Evolutionary conservation across 2,329 filamentous ascomycete genomes (phyloP).

Genomic region (Ustilaginoidea virens): DNA sequence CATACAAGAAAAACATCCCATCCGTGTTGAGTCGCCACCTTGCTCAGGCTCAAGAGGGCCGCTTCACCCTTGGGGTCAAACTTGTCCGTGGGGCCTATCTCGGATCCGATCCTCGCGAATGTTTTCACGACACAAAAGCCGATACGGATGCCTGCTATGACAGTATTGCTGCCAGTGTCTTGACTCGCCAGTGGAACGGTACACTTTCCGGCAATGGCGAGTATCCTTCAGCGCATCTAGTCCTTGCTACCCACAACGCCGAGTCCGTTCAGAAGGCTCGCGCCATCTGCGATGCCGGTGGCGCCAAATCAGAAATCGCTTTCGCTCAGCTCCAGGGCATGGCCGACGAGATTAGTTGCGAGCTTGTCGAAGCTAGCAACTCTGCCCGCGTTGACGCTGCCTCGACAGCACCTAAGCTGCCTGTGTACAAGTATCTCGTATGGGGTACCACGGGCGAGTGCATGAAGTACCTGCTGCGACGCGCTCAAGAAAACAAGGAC

Average conservation of each 20-base stretch:
- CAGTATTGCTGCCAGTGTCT: slow-evolving; percentile 48
- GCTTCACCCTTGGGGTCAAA: slow-evolving; percentile 58
- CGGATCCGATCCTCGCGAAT: slow-evolving; percentile 49
- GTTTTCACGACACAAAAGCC: slow-evolving; percentile 58
- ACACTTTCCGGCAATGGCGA: slow-evolving; percentile 19
- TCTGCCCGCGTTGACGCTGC: slow-evolving; percentile 14
- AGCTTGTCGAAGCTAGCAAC: slow-evolving; percentile 28
- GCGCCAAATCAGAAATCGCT: slow-evolving; percentile 22
- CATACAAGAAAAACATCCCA: slow-evolving; percentile 53
- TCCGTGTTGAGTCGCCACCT: slow-evolving; percentile 44
- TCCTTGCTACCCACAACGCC: slow-evolving; percentile 74
- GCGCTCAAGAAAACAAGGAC: slow-evolving; percentile 55
- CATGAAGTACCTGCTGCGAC: slow-evolving; percentile 60
- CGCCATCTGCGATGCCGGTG: slow-evolving; percentile 30
- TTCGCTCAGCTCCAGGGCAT: slow-evolving; percentile 76
- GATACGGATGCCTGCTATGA: slow-evolving; percentile 63
- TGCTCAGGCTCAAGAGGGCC: slow-evolving; percentile 36
- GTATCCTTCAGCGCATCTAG: slow-evolving; percentile 46
- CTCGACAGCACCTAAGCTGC: slow-evolving; percentile 20
- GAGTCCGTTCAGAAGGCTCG: slow-evolving; percentile 48
- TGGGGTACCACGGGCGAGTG: slow-evolving; percentile 66
- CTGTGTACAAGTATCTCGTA: slow-evolving; percentile 56
- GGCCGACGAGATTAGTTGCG: slow-evolving; percentile 80
- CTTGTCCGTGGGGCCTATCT: slow-evolving; percentile 64
- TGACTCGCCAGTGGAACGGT: slow-evolving; percentile 35